These are phyloP conservation scores for Rhizopogon vesiculosus DNA, from an alignment of 768 basidiomycete species.

Conservation along the genomic window DNA sequence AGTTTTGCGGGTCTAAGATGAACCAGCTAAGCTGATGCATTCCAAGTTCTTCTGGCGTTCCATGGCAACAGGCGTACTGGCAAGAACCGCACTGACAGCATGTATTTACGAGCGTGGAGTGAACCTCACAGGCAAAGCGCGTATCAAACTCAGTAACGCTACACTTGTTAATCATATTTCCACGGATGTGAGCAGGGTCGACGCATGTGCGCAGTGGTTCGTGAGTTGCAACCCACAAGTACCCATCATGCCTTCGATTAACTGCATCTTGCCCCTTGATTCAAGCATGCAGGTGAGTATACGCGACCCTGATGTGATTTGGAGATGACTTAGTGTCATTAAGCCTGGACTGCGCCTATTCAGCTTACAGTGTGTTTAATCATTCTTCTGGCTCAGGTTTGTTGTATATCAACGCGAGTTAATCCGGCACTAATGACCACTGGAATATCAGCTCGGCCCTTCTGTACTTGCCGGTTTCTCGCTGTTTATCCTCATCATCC, in stretches of 20 bases:
- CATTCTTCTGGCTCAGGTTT: slow-evolving; percentile 53
- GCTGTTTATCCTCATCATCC: slow-evolving; percentile 57
- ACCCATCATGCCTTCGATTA: not conserved
- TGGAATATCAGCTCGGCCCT: slow-evolving; percentile 48
- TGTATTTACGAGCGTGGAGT: slow-evolving; percentile 70
- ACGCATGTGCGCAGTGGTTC: slow-evolving; percentile 46
- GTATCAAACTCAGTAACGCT: slow-evolving; percentile 57
- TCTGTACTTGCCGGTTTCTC: slow-evolving; percentile 69
- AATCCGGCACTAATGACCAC: not conserved
- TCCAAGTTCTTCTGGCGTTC: slow-evolving; percentile 67
- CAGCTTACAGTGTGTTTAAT: slow-evolving; percentile 57
- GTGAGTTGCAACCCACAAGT: slow-evolving; percentile 32
- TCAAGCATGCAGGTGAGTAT: slow-evolving; percentile 37
- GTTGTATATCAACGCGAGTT: slow-evolving; percentile 2
- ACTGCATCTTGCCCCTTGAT: not conserved
- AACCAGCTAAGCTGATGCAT: not conserved
- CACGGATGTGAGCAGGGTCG: slow-evolving; percentile 55
- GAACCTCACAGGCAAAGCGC: slow-evolving; percentile 58
- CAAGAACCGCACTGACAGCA: slow-evolving; percentile 61
- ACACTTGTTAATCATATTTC: slow-evolving; percentile 57
- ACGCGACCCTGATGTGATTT: not conserved
- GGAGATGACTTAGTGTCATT: not conserved
- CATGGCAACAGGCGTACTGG: slow-evolving; percentile 62
- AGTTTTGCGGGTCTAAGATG: not conserved
- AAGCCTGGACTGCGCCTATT: slow-evolving; percentile 66